Conservation (phyloP, 2,329 filamentous ascomycete species). For the Colletotrichum simmondsii region DNA sequence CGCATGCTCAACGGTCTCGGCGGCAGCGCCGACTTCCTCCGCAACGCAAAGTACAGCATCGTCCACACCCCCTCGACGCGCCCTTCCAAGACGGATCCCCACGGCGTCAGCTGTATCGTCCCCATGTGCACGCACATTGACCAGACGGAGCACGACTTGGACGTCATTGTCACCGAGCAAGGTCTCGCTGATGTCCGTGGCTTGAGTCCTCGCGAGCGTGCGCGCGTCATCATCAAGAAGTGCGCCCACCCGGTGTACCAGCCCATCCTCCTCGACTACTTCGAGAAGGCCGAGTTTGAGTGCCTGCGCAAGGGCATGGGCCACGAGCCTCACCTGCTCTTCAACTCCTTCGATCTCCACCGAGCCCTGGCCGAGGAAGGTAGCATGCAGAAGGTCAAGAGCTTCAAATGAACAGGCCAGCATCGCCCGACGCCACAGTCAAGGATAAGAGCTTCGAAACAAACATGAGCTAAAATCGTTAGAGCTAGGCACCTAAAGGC, state of each 20-base stretch:
- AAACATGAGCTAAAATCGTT: background rate
- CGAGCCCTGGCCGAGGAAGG: conserved; percentile 83
- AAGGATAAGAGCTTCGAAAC: conserved; percentile 76
- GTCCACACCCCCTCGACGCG: conserved; percentile 91
- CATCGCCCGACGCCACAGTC: too few species aligned
- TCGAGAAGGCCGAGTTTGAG: conserved; percentile 87
- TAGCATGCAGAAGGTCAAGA: conserved; percentile 84
- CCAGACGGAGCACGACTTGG: conserved; percentile 92
- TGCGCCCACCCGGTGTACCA: conserved; percentile 88
- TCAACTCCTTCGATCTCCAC: conserved; percentile 91
- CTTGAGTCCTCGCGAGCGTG: conserved; percentile 81
- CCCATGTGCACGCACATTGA: conserved; percentile 93
- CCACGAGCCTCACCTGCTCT: conserved; percentile 89
- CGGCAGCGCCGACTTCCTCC: conserved; percentile 84
- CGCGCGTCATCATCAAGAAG: conserved; percentile 86
- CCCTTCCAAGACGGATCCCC: conserved; percentile 84
- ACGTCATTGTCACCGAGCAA: conserved; percentile 81
- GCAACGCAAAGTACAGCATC: conserved; percentile 84
- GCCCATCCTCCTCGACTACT: conserved; percentile 84
- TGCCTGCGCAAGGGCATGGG: conserved; percentile 89
- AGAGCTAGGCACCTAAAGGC: background rate
- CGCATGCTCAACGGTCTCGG: conserved; percentile 90
- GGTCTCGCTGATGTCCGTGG: conserved; percentile 89
- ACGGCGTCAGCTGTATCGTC: conserved; percentile 88
- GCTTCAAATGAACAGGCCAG: conserved; percentile 57